Evolutionary conservation across 352 stramenopile species (phyloP).

Genomic region (Saprolegnia parasitica): DNA sequence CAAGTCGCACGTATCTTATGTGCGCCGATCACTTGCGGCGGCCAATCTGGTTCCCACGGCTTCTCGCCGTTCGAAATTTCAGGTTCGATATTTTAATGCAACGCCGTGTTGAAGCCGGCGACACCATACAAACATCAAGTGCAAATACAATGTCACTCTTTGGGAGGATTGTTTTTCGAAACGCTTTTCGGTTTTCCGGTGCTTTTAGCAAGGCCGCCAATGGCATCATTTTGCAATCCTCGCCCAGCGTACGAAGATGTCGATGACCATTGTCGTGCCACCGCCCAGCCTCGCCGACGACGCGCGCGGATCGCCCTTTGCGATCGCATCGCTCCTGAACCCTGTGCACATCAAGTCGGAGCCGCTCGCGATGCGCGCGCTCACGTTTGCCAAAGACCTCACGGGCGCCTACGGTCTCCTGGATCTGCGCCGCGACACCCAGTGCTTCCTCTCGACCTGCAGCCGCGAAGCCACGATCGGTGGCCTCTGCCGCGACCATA

Average conservation of each 20-base stretch:
- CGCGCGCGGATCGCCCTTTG: not conserved
- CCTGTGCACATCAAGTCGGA: not conserved
- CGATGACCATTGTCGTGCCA: constrained; percentile 15
- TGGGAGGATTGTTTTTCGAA: constrained; percentile 24
- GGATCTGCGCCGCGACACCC: constrained; percentile 24
- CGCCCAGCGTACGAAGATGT: not conserved
- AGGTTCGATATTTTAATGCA: constrained; percentile 10
- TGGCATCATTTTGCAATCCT: constrained; percentile 2
- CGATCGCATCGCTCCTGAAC: constrained; percentile 22
- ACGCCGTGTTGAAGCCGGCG: not conserved
- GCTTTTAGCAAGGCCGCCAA: constrained; percentile 1
- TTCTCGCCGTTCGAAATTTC: constrained; percentile 20
- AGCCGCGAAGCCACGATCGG: constrained; percentile 19
- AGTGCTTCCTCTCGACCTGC: constrained; percentile 28
- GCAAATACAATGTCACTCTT: not conserved
- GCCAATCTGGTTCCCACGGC: constrained; percentile 9
- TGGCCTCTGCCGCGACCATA: constrained; percentile 22
- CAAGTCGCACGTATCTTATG: too few species aligned
- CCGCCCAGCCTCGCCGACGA: not conserved
- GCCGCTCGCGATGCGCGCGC: not conserved
- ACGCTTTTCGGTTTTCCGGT: constrained; percentile 13
- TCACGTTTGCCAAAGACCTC: constrained; percentile 24
- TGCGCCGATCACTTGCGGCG: constrained; percentile 1
- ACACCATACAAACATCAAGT: not conserved
- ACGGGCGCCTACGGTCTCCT: constrained; percentile 23